Base-by-base conservation (phyloP, 345 rosid genomes). In the Bruguiera sexangula region DNA sequence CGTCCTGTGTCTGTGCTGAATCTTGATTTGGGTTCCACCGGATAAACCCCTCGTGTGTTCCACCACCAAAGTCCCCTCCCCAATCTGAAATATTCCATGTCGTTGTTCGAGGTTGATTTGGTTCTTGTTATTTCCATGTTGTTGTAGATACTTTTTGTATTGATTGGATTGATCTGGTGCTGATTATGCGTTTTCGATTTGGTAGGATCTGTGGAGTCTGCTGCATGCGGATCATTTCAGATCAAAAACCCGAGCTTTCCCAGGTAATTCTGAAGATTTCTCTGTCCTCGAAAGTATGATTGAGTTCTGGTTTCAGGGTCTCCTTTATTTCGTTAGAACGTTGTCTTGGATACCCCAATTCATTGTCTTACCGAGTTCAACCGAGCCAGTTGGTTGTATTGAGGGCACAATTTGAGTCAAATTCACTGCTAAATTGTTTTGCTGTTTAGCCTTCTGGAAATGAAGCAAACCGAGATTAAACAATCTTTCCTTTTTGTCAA, bases 181-280 rank as follows among this genome's bases (percentile, higher is more conserved):
- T 21, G 58, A 21, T n/a, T 54, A 3, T 54, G 24, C 11, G 58
- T 37, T 32, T 71, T 39, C 5, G n/a, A 34, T 66, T 65, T 69
- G 26, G 59, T 69, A 85, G 92, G 81, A 76, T 69, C 69, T 81
- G 7, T 82, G 66, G 82, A 80, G 62, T 66, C 55, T 76, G 74
- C 64, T 75, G 56, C 62, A 57, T 68, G 71, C 77, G 13, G 67
- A 79, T 75, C 79, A 65, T 30, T 75, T 80, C 60, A 61, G 81
- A 82, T 75, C 83, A 60, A 75, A 78, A 48, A 18, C 85, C 62
- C 69, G 15, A 16, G 57, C 50, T 29, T 71, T 82, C 68, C 71
- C 85, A 34, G 91, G 88, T 84, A 76, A 67, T 62, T 69, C 55
- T 32, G 53, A 56, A 24, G 32, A 60, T 13, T 11, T 8, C 1